These are phyloP conservation scores for Pseudogymnoascus verrucosus DNA, from an alignment of 2,329 filamentous ascomycete genomes.

Conservation along the genomic window DNA sequence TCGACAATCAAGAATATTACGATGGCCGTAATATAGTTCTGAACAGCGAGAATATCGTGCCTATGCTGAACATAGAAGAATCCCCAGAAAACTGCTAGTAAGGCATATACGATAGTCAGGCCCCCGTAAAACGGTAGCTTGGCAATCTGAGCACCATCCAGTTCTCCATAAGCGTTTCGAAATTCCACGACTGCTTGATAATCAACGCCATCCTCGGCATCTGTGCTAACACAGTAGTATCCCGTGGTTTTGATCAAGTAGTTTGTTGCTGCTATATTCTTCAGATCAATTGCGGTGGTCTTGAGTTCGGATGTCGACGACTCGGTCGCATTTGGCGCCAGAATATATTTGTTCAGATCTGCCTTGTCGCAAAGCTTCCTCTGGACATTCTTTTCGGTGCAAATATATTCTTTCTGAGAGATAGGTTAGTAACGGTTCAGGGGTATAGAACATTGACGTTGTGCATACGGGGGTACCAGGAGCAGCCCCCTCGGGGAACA, in stretches of 20 bases:
- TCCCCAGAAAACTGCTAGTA: slow-evolving; percentile 80
- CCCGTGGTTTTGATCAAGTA: slow-evolving; percentile 85
- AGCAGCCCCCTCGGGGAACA: slow-evolving; percentile 43
- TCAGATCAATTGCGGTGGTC: slow-evolving; percentile 75
- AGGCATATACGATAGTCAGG: slow-evolving; percentile 85
- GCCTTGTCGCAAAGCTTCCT: slow-evolving; percentile 64
- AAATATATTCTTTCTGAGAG: slow-evolving; percentile 59
- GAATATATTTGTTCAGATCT: slow-evolving; percentile 78
- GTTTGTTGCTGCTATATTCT: slow-evolving; percentile 63
- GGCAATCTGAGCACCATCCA: slow-evolving; percentile 89
- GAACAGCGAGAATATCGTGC: slow-evolving; percentile 87
- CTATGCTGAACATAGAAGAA: slow-evolving; percentile 94
- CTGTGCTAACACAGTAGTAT: slow-evolving; percentile 91
- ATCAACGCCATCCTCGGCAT: slow-evolving; percentile 48
- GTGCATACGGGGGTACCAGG: background rate
- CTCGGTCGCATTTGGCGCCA: slow-evolving; percentile 66
- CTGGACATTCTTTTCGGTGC: slow-evolving; percentile 62
- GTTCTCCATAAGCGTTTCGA: slow-evolving; percentile 91
- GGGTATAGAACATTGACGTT: background rate
- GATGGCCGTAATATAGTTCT: slow-evolving; percentile 98
- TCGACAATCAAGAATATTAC: slow-evolving; percentile 89
- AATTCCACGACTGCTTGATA: slow-evolving; percentile 84
- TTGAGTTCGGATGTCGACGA: slow-evolving; percentile 64
- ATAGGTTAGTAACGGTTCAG: slow-evolving; percentile 26
- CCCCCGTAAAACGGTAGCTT: slow-evolving; percentile 97